Evolutionary conservation across 331 rosid species (phyloP), one percentile per base, ranked within the genome.

Genomic region (Prunus yedoensis): DNA sequence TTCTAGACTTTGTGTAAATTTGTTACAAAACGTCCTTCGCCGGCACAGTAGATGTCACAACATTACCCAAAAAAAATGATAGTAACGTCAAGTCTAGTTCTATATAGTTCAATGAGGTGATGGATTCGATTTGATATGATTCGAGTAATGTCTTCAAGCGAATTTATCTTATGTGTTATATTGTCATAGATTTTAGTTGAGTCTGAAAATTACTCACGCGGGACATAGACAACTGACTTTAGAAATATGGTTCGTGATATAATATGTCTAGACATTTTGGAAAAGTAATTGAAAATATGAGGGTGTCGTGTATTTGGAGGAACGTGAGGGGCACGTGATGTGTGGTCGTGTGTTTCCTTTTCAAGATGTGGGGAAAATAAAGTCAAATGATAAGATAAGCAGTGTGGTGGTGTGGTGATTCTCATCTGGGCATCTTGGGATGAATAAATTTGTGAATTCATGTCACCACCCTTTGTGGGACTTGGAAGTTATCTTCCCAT

Each of bases 341-440:
- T 63, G 15, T 45, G 6, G 70, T 71, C 7, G 47, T 21, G 77
- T 27, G 72, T 74, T 69, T 74, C 28, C 20, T 68, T 45, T 49
- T 74, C 46, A 23, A 11, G 18, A 49, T 69, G 12, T 49, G 53
- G 60, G 53, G n/a, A 18, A 66, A 21, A 6, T 59, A 46, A 68
- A 75, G 77, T 74, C 69, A 35, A 75, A 80, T 75, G 51, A 75
- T 80, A 75, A 75, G 81, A 70, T 71, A 47, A 65, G 70, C 57
- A 12, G 41, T 35, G 41, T 35, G 27, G n/a, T n/a, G n/a, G 80
- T 45, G 53, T 23, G 54, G 61, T 72, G 74, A 65, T 54, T 45
- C 73, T 73, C 75, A 77, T 77, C 64, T 41, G n/a, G 61, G 61
- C 62, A 74, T 50, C 23, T 47, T 49, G 23, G 20, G 11, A 43